phyloP scores from a whole-genome alignment of 2,329 filamentous ascomycete species.

The Colletotrichum navitas region DNA sequence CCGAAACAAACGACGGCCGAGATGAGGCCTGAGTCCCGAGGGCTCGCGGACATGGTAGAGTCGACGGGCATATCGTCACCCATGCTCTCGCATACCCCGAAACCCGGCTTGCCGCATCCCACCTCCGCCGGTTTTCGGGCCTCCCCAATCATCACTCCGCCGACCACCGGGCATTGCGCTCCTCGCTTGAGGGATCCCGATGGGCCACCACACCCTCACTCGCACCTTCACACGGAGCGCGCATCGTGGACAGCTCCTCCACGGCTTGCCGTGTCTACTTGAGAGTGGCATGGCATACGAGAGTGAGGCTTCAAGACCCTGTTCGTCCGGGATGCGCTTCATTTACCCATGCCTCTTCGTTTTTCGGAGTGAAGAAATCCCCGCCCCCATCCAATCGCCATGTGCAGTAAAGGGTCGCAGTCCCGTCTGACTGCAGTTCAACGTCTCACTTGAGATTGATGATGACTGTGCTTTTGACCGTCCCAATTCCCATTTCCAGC shows the following conservation, averaged over 20 bases:
- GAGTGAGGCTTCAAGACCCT: background rate
- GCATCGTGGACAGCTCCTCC: slow-evolving; percentile 5
- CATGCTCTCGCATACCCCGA: slow-evolving; percentile 39
- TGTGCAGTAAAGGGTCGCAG: background rate
- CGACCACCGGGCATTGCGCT: slow-evolving; percentile 40
- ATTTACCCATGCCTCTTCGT: background rate
- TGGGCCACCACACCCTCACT: slow-evolving; percentile 1
- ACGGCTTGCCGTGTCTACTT: slow-evolving; percentile 15
- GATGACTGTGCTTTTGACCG: slow-evolving; percentile 17
- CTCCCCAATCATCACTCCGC: slow-evolving; percentile 41
- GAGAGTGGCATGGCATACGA: background rate
- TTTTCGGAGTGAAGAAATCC: background rate
- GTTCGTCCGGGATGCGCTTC: background rate
- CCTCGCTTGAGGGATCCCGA: background rate
- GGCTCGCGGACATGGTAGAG: slow-evolving; percentile 1
- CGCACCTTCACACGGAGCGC: slow-evolving; percentile 6
- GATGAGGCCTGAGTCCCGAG: slow-evolving; percentile 11
- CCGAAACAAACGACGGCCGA: slow-evolving; percentile 31
- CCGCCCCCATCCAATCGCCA: background rate
- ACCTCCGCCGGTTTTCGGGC: slow-evolving; percentile 40
- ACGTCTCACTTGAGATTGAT: slow-evolving; percentile 27
- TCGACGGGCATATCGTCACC: slow-evolving; percentile 16
- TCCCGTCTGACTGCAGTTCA: slow-evolving; percentile 22
- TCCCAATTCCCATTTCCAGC: slow-evolving; percentile 28
- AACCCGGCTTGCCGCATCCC: slow-evolving; percentile 39